These are phyloP conservation scores for Punctularia strigosozonata DNA, from an alignment of 768 basidiomycete species.

Conservation along the genomic window DNA sequence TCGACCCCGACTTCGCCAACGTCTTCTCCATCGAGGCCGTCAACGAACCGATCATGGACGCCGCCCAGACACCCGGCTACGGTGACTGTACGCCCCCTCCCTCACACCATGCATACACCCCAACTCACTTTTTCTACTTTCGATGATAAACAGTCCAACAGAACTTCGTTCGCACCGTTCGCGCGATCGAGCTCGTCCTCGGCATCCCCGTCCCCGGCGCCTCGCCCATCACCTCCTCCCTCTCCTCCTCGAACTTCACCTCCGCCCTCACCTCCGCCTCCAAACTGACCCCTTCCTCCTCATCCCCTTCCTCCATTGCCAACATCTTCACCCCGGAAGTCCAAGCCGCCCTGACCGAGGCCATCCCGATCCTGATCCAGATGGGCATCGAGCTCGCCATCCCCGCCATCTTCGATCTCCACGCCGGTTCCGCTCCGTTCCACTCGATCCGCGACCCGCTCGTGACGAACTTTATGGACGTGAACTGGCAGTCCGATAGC, in stretches of 20 bases:
- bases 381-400: slow-evolving; percentile 15
- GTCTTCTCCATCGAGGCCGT: slow-evolving; percentile 67
- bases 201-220: slow-evolving; percentile 35
- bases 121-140: background rate
- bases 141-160: slow-evolving; percentile 38
- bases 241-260: slow-evolving; percentile 23
- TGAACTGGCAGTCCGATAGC: slow-evolving; percentile 64
- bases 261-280: slow-evolving; percentile 17
- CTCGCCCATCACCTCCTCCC: slow-evolving; percentile 9
- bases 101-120: background rate
- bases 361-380: slow-evolving; percentile 24
- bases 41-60: slow-evolving; percentile 73
- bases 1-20: slow-evolving; percentile 51
- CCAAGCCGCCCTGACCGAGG: slow-evolving; percentile 19
- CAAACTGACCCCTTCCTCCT: slow-evolving; percentile 5
- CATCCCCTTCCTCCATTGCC: slow-evolving; percentile 4
- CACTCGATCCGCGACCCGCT: slow-evolving; percentile 15
- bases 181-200: slow-evolving; percentile 49
- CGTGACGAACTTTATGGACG: slow-evolving; percentile 56
- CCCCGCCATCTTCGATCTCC: slow-evolving; percentile 11
- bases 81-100: slow-evolving; percentile 43
- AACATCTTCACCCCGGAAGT: slow-evolving; percentile 19
- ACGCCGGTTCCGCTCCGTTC: slow-evolving; percentile 11
- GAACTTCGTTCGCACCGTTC: slow-evolving; percentile 56
- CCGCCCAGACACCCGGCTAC: slow-evolving; percentile 51